phyloP scores from a whole-genome alignment of 176 grass and related monocot species.

The Echinochloa phyllopogon region DNA sequence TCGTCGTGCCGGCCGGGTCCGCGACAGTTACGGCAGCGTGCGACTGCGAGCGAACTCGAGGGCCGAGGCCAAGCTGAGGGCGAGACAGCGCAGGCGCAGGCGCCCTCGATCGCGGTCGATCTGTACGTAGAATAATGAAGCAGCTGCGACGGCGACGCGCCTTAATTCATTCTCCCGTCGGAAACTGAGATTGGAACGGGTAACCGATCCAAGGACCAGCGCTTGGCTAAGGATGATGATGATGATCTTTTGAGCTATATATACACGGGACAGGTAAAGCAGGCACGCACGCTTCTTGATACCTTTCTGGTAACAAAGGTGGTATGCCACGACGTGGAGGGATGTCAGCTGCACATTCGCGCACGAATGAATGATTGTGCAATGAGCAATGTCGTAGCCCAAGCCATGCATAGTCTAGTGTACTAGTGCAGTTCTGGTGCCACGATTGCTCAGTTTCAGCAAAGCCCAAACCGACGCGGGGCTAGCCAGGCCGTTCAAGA shows the following conservation, averaged over 20 bases:
- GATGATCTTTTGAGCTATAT: background rate
- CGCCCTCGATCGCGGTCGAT: background rate
- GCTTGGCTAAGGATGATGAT: background rate
- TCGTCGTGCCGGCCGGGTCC: constrained; percentile 1
- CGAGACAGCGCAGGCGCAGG: too few relatives aligned
- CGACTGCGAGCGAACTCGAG: background rate
- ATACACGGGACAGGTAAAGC: background rate
- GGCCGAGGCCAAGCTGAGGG: background rate
- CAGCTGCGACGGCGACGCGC: background rate
- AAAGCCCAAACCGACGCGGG: too few relatives aligned
- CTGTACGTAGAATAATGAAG: too few relatives aligned
- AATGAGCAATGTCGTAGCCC: too few relatives aligned
- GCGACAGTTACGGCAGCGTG: background rate
- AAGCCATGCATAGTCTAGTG: too few relatives aligned
- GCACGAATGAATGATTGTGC: background rate
- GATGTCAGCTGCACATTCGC: background rate
- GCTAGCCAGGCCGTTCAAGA: too few relatives aligned
- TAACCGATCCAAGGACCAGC: background rate
- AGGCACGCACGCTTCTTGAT: background rate
- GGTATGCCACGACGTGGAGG: background rate
- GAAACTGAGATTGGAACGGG: background rate
- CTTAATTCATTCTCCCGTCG: background rate
- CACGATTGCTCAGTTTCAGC: too few relatives aligned
- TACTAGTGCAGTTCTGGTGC: too few relatives aligned
- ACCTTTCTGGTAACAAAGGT: background rate